Evolutionary conservation across 1,284 basidiomycete genomes (phyloP).

Genomic region (Heterobasidion irregulare): DNA sequence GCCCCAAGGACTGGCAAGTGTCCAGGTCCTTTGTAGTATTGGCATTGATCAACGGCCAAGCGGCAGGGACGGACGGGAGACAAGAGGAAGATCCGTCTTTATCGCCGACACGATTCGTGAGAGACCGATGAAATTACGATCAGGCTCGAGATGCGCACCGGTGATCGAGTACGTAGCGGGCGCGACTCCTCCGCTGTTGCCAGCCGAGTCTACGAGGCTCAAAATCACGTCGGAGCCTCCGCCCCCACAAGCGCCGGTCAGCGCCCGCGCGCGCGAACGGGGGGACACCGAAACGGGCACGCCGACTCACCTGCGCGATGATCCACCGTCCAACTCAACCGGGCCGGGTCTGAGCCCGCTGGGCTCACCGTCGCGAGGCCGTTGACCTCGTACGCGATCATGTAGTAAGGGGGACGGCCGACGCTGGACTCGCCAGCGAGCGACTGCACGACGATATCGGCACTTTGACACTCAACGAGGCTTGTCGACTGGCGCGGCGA

Average conservation of each 20-base stretch:
- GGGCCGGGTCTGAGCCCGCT: constrained; percentile 29
- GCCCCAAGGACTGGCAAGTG: constrained; percentile 40
- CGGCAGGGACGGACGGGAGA: constrained; percentile 18
- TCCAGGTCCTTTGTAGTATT: constrained; percentile 32
- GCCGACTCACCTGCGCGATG: constrained; percentile 28
- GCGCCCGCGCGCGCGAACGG: neutral
- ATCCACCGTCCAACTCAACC: constrained; percentile 34
- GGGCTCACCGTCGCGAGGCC: constrained; percentile 31
- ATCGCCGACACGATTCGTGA: constrained; percentile 15
- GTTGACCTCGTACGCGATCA: constrained; percentile 34
- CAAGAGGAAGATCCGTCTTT: constrained; percentile 27
- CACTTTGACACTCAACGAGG: constrained; percentile 13
- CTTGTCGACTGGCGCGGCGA: neutral
- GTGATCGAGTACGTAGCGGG: constrained; percentile 24
- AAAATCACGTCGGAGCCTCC: constrained; percentile 33
- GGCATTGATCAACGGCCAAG: constrained; percentile 28
- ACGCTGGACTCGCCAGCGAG: constrained; percentile 2
- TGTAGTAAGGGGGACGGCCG: constrained; percentile 38
- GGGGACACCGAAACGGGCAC: constrained; percentile 10
- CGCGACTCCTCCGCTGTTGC: constrained; percentile 32
- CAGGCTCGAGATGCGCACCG: constrained; percentile 16
- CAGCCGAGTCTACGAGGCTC: constrained; percentile 35
- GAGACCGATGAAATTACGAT: neutral
- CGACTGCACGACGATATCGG: constrained; percentile 9
- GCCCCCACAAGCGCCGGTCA: neutral